A percentile compares a stretch with the other conserved stretches of the same genome.
Evolutionary conservation across 768 basidiomycete genomes (phyloP).

Genomic region (Fomitopsis pulvina): DNA sequence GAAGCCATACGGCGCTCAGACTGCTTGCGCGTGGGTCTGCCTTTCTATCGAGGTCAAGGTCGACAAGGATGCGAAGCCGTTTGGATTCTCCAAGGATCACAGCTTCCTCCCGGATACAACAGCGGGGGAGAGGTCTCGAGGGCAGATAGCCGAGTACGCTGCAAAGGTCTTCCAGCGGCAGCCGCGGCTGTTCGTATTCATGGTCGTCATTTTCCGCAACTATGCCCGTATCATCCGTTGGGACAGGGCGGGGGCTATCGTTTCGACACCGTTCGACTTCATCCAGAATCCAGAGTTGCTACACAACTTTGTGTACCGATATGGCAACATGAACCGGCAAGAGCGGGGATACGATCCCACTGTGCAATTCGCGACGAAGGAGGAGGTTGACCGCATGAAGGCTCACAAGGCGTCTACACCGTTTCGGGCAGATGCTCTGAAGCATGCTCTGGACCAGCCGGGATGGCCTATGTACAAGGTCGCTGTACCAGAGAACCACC

Average conservation of each 20-base stretch:
- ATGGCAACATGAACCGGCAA: neutral
- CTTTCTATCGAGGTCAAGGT: no score
- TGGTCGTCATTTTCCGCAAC: neutral
- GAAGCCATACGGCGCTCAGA: no score
- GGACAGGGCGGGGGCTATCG: slow-evolving; percentile 6
- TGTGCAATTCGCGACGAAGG: neutral
- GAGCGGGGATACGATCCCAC: slow-evolving; percentile 7
- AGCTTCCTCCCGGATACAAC: no score
- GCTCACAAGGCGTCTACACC: neutral
- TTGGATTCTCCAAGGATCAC: no score
- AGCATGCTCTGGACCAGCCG: neutral
- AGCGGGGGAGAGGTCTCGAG: no score
- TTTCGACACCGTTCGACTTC: slow-evolving; percentile 1
- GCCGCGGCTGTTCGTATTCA: neutral
- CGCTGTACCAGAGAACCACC: neutral
- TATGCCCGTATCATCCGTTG: slow-evolving; percentile 2
- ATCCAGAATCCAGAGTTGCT: neutral
- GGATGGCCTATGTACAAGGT: neutral
- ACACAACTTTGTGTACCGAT: slow-evolving; percentile 1
- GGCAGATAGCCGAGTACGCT: neutral
- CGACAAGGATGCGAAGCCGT: no score
- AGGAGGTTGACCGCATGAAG: neutral
- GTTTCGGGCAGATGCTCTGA: neutral
- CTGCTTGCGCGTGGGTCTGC: no score
- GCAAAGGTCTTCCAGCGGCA: neutral